Evolutionary conservation across 2,329 filamentous ascomycete genomes (phyloP).

Genomic region (Colletotrichum horii): DNA sequence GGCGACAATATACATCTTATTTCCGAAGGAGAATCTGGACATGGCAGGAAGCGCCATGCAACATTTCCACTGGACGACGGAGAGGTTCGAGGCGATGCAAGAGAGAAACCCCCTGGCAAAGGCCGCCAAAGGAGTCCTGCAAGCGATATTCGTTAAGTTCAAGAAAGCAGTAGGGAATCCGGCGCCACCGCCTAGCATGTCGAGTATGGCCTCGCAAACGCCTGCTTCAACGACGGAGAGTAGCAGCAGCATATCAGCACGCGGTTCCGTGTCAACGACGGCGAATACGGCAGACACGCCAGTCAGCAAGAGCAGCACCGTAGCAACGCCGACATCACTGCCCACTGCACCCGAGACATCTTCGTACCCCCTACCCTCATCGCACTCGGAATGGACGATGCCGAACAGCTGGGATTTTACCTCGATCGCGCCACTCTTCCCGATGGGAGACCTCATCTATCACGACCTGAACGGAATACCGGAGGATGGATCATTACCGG

Average conservation of each 20-base stretch:
- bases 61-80: constrained; percentile 64
- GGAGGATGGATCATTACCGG: constrained; percentile 28
- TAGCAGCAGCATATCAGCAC: constrained; percentile 13
- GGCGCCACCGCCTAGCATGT: constrained; percentile 19
- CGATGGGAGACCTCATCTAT: constrained; percentile 61
- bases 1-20: constrained; percentile 65
- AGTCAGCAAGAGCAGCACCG: constrained; percentile 20
- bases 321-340: constrained; percentile 17
- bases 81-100: constrained; percentile 62
- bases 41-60: constrained; percentile 52
- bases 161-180: constrained; percentile 50
- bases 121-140: constrained; percentile 59
- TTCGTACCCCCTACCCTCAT: constrained; percentile 12
- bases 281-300: constrained; percentile 17
- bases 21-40: constrained; percentile 59
- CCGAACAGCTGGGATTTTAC: constrained; percentile 54
- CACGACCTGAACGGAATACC: constrained; percentile 57
- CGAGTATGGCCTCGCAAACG: constrained; percentile 12
- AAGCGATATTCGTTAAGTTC: constrained; percentile 59
- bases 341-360: constrained; percentile 29
- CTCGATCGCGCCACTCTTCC: constrained; percentile 59
- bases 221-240: constrained; percentile 22
- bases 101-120: constrained; percentile 58
- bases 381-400: constrained; percentile 37
- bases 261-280: constrained; percentile 17